Base-by-base conservation (phyloP, 148 eudicot genomes). In the Diospyros lotus region DNA sequence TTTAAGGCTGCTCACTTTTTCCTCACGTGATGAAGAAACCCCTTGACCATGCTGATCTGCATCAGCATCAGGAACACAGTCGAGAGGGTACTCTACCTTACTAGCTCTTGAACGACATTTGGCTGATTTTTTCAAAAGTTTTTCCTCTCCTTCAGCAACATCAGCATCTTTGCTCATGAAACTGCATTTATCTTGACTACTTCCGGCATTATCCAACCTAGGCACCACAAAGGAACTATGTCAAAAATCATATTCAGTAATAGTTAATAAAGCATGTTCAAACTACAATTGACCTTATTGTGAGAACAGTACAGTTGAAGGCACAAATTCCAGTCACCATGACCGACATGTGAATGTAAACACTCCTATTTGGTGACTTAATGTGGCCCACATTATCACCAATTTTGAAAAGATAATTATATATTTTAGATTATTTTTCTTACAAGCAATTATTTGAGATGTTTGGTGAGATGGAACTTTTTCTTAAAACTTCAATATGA, bases 1-100 rank as follows among this genome's bases (percentile, higher is more conserved):
- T 82, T 89, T 93, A 71, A 96, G 90, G 84, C 97, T 93, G 92
- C 94, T 91, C 70, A 96, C 97, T 91, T 96, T 96, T 74, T 96
- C 99, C 87, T 96, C 99, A 38, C 98, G 93, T 9, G 94, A 85
- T 39, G 91, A 82, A 46, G 91, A 78, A 68, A 82, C 72, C 77
- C 97, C 98, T 77, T 86, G 98, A 81, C 86, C 92, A 75, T 86
- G 87, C 80, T 89, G 98, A 82, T 96, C 99, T 59, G 81, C 93
- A 76, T 96, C 99, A n/a, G 62, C 84, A 75, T 94, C 98, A 75
- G 82, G 88, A 54, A 90, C 97, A 86, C 90, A 87, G 44, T 93
- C 99, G 71, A 86, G 83, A 62, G 86, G 85, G 64, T 84, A 90
- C 72, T 93, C 99, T 68, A 85, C 72, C 82, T 91, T 96, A 62